These are phyloP conservation scores for Chytridiales sp. DNA, from an alignment of 371 early-diverging fungal genomes.

Conservation along the genomic window DNA sequence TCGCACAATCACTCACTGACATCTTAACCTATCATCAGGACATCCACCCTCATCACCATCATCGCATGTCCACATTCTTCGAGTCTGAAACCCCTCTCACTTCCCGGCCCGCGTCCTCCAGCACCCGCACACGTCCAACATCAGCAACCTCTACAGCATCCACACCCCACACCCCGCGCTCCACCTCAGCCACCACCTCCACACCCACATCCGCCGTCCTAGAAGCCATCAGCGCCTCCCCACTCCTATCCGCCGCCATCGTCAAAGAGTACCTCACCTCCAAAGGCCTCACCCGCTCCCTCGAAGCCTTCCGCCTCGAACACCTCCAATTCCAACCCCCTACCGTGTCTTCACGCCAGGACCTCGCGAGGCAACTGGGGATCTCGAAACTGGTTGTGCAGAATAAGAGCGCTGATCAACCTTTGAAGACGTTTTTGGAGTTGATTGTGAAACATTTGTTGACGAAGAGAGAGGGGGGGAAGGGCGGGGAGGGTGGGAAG, in stretches of 20 bases:
- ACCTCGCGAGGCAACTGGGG: slow-evolving; percentile 25
- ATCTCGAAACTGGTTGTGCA: slow-evolving; percentile 21
- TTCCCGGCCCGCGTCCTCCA: too few relatives aligned
- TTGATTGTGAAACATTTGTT: slow-evolving; percentile 19
- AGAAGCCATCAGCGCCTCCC: slow-evolving; percentile 5
- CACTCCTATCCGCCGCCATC: slow-evolving; percentile 17
- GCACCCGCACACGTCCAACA: too few relatives aligned
- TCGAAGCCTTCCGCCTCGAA: slow-evolving; percentile 33
- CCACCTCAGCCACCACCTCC: not conserved
- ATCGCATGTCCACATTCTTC: too few relatives aligned
- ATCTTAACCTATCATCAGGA: too few relatives aligned
- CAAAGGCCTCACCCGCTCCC: slow-evolving; percentile 21
- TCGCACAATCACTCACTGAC: too few relatives aligned
- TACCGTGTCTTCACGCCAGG: slow-evolving; percentile 18
- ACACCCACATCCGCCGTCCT: slow-evolving; percentile 2
- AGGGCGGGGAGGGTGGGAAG: not conserved
- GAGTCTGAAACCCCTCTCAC: too few relatives aligned
- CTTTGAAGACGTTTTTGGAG: slow-evolving; percentile 21
- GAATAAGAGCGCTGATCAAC: slow-evolving; percentile 28
- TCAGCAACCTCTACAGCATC: not conserved
- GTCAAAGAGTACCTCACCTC: slow-evolving; percentile 34
- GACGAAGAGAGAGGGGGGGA: not conserved
- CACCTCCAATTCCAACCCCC: slow-evolving; percentile 21
- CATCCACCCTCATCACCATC: too few relatives aligned
- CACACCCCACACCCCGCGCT: not conserved